Evolutionary conservation across 179 eudicot species (phyloP), one percentile per base, ranked within the genome.

Genomic region (Beta lomatogona): DNA sequence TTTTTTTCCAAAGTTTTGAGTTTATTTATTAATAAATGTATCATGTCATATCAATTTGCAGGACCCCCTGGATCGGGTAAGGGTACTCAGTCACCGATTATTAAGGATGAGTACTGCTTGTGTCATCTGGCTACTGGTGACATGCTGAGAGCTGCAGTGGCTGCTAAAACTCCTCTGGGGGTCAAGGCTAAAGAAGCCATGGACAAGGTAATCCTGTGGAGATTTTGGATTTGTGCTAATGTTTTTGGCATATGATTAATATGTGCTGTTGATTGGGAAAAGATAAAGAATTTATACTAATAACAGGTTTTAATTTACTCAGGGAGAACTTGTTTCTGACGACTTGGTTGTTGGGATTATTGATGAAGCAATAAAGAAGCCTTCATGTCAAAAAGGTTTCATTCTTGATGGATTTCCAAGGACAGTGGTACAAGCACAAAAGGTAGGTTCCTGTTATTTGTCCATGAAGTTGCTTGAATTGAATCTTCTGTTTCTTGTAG

Each of bases 11-110:
- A 6, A n/a, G 28, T 21, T 9, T 57, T 57, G 9, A 61, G 25
- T 8, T 78, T 45, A 21, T 61, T 64, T 21, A 14, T 31, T 41
- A 36, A 5, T 79, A 11, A 50, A 18, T 52, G 12, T 21, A n/a
- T 66, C 12, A 53, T 67, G 46, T 64, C 18, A 14, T 77, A 8
- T 61, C 59, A 16, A 48, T 73, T 55, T 48, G 63, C 86, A 96
- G 99, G 98, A 75, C 99, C 99, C 55, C 99, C 99, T 82, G 99
- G 98, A 79, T 96, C 98, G 36, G 99, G 99, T 41, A 96, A 96
- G 90, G 99, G 99, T 70, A 96, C 98, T 22, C 99, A 96, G 61
- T 94, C 99, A 31, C 99, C 99, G 21, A 44, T 94, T 50, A 89
- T 96, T 69, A 96, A 96, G 88, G 98, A 93, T 82, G 98, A 96